phyloP scores from a whole-genome alignment of 441 rosid genomes.

The Eruca vesicaria region DNA sequence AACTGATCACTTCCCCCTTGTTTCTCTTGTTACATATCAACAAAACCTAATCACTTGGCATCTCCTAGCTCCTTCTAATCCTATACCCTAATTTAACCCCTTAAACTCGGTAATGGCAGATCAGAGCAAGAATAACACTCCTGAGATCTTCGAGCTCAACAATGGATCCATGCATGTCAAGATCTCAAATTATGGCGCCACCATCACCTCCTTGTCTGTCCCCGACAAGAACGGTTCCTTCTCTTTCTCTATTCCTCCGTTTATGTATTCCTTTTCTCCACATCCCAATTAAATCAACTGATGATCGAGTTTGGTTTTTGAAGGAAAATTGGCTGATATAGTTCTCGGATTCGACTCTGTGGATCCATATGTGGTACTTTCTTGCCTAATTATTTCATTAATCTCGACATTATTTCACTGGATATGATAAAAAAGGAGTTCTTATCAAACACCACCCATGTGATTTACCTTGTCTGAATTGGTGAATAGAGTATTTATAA shows the following conservation, averaged over 20 bases:
- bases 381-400: background rate
- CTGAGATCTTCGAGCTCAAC: slow-evolving; percentile 76
- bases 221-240: slow-evolving; percentile 77
- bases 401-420: background rate
- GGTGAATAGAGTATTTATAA: background rate
- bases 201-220: slow-evolving; percentile 68
- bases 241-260: background rate
- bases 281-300: background rate
- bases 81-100: background rate
- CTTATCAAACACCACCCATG: background rate
- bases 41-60: background rate
- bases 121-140: slow-evolving; percentile 39
- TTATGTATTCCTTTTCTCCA: background rate
- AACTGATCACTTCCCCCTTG: slow-evolving; percentile 21
- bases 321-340: slow-evolving; percentile 71
- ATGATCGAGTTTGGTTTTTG: slow-evolving; percentile 6
- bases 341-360: slow-evolving; percentile 86
- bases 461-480: slow-evolving; percentile 4
- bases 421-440: background rate
- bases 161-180: slow-evolving; percentile 76
- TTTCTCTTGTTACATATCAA: background rate
- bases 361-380: slow-evolving; percentile 74
- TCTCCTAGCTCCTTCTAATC: background rate
- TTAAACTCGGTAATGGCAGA: slow-evolving; percentile 49
- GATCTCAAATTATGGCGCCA: slow-evolving; percentile 78